phyloP scores from a whole-genome alignment of 371 early-diverging fungal genomes.

The Apophysomyces sp. region DNA sequence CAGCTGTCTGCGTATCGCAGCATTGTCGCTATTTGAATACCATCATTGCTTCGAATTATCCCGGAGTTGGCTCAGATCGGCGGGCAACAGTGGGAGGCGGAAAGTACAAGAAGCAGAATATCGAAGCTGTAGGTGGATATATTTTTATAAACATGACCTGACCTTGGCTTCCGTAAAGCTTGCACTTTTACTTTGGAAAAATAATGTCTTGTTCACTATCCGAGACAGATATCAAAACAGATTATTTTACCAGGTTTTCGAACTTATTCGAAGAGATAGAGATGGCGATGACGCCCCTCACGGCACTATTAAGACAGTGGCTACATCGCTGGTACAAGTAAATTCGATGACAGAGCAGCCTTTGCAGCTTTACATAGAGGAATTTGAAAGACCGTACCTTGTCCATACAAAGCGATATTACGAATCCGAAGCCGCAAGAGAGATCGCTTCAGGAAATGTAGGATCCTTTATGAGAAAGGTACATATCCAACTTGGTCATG shows the following conservation, averaged over 20 bases:
- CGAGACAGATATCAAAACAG: conserved; percentile 64
- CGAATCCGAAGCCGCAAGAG: conserved; percentile 64
- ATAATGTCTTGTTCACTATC: conserved; percentile 62
- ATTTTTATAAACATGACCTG: background rate
- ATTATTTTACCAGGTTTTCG: conserved; percentile 69
- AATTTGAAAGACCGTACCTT: conserved; percentile 78
- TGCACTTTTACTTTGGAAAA: conserved; percentile 76
- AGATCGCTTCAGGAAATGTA: conserved; percentile 57
- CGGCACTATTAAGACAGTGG: conserved; percentile 55
- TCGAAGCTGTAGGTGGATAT: conserved; percentile 61
- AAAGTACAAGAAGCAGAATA: conserved; percentile 61
- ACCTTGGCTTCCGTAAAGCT: conserved; percentile 28
- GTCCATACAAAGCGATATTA: conserved; percentile 73
- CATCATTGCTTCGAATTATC: conserved; percentile 35
- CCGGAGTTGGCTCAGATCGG: conserved; percentile 27
- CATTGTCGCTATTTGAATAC: conserved; percentile 80
- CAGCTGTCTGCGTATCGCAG: conserved; percentile 61
- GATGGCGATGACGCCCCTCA: conserved; percentile 65
- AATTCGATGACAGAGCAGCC: conserved; percentile 72
- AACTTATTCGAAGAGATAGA: conserved; percentile 67
- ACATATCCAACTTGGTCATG: background rate
- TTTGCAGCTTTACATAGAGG: conserved; percentile 73
- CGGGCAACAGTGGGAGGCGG: conserved; percentile 45
- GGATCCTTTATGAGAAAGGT: conserved; percentile 74
- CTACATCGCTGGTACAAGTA: conserved; percentile 66